Evolutionary conservation across 1,139 yeast species (phyloP), one percentile per base, ranked within the genome.

Genomic region (Pichia sp.): DNA sequence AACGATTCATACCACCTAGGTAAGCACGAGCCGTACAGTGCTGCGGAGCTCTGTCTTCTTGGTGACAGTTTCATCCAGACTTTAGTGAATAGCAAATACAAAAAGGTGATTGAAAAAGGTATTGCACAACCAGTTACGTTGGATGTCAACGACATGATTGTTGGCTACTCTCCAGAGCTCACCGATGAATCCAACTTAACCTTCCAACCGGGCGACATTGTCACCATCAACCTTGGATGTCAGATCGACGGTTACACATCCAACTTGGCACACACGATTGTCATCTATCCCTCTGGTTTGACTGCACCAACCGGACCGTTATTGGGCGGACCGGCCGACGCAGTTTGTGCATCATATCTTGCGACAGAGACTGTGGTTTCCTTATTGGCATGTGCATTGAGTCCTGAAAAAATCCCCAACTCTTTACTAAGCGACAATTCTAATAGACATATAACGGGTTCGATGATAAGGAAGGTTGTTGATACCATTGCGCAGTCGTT

Each of bases 181-280:
- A 90, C 88, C 63, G 75, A 72, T 45, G 62, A 50, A 7, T 38
- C 80, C 16, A 74, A 75, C 57, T 75, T 78, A 59, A 70, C 72
- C 47, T 81, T 88, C 66, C 72, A 75, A 55, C 82, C 83, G 40
- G 98, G 98, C 52, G 98, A 93, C 69, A 76, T 92, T 51, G 90
- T 88, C 45, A 90, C 93, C 57, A 79, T 93, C 55, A 76, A 87
- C 26, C 76, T 90, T 43, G 98, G 97, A 49, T 92, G 87, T 57
- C 97, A 93, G 61, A 82, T 93, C 63, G 99, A 93, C 70, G 99
- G 99, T 51, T 93, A 92, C 73, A 87, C 97, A 16, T 85, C 96
- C 4, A 82, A 84, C 67, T 84, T 82, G 7, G 82, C 95, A 34
- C 99, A 93, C 70, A 90, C 97, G 4, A 69, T 90, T 58, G 95